These are phyloP conservation scores for Chlorella ohadii DNA, from an alignment of 139 green algal genomes.

Conservation along the genomic window DNA sequence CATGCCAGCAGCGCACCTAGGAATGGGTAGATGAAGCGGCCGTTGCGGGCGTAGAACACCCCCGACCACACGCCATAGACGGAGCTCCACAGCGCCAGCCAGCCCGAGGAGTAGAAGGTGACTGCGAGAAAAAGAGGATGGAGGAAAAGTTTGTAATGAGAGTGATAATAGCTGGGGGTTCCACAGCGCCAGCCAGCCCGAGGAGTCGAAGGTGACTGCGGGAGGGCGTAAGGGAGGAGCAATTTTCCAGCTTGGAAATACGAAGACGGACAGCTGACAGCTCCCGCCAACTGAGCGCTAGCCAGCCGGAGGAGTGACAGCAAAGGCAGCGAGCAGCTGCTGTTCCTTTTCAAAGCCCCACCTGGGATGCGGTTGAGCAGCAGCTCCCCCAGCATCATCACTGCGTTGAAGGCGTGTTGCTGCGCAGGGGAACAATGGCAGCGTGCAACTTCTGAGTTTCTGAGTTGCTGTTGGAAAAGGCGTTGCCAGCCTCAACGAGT, in stretches of 20 bases:
- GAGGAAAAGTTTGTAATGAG: neutral
- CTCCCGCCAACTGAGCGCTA: no score
- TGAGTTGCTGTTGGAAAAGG: no score
- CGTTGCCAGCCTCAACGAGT: no score
- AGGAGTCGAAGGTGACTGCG: no score
- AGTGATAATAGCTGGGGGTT: neutral
- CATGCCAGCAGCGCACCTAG: slow-evolving; percentile 1
- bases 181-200: no score
- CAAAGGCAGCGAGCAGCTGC: no score
- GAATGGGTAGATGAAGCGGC: slow-evolving; percentile 34
- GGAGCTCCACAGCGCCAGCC: slow-evolving; percentile 15
- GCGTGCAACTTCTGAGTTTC: no score
- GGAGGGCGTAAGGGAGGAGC: no score
- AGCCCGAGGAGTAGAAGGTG: neutral
- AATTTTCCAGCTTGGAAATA: no score
- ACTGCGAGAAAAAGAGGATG: neutral
- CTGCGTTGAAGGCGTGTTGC: slow-evolving; percentile 36
- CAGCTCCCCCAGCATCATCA: slow-evolving; percentile 28
- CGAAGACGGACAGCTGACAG: no score
- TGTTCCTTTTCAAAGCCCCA: neutral
- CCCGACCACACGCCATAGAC: slow-evolving; percentile 22
- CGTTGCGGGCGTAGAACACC: neutral
- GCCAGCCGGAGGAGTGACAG: no score
- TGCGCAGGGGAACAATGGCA: no score
- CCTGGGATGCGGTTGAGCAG: slow-evolving; percentile 26